Evolutionary conservation across 805 yeast genomes (phyloP), one percentile per base, ranked within the genome.

Genomic region (Kazachstania kunashirensis): DNA sequence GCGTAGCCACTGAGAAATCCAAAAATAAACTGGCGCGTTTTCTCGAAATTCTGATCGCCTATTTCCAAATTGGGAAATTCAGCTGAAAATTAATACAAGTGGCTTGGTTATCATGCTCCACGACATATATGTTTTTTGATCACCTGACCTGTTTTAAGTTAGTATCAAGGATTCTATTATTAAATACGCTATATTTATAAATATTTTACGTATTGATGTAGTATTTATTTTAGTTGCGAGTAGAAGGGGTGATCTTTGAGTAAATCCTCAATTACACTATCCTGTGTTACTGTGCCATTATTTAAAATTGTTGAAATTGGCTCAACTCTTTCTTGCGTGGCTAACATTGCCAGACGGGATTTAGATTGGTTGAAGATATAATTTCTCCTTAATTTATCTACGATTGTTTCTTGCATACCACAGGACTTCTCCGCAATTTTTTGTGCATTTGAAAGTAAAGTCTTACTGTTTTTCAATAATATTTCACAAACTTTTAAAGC

Each of bases 331-430:
- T 9, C 31, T 17, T 17, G n/a, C 2, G 13, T 6, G 6, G 45
- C 44, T 6, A 50, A 30, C 15, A 40, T 27, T 16, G 30, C 34
- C n/a, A 52, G 41, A 16, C 55, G 41, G 14, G 37, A 36, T 12
- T 28, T 29, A 5, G 57, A 52, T 36, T 56, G 56, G 10, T 42
- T 36, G 37, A 38, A 53, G 11, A 53, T 46, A 33, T 49, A 52
- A 36, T 56, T 56, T 20, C 61, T 40, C 32, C 48, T 49, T 32
- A 56, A 40, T 29, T 53, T 53, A 39, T 56, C 59, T 0, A 48
- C 45, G 9, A 56, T 45, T 25, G 44, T 46, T 34, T 56, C 61
- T 37, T 51, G 49, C 19, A 56, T 31, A 4, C 61, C 61, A 37
- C 60, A 55, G 7, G 57, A 42, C 31, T 37, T 37, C 29, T 53